Evolutionary conservation across 495 filamentous ascomycete species (phyloP), one percentile per base, ranked within the genome.

Genomic region (Tuber melanosporum): DNA sequence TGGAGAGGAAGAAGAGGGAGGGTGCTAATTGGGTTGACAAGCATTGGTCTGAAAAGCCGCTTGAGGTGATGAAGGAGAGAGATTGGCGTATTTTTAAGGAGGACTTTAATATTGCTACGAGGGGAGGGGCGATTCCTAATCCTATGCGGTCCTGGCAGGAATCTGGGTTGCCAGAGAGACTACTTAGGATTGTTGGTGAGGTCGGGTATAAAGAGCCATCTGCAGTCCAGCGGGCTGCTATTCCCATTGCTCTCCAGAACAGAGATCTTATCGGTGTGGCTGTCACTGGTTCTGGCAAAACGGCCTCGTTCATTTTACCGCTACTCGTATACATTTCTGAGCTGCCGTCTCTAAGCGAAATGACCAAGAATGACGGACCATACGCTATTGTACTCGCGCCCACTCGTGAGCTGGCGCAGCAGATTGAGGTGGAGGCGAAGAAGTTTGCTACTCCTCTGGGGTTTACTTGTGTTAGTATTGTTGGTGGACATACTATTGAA

Each of bases 41-140:
- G 86, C 96, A 99, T 85, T 99, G 96, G 96, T 96, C 93, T 71
- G 94, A 98, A 85, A 99, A 99, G 89, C 91, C 88, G 76, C 85
- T 99, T 81, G 93, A 95, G 22, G 92, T 95, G 81, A 99, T 99
- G 95, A 93, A 94, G 79, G 94, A 98, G 86, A 88, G 95, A 82
- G 95, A 99, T 84, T 99, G 96, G 96, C 92, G 95, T 83, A 98
- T 99, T 80, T 97, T 99, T 88, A 98, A 98, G 86, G 96, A 98
- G 85, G 95, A 99, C 83, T 98, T 97, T 87, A 97, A 97, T 81
- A 99, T 99, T 85, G 87, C 89, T 52, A 98, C 94, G 26, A 97
- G 97, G 84, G 91, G 89, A 44, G 95, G 95, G 47, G 89, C 89
- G 20, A 94, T 99, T 70, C 95, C 95, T 1, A 94, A 97, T 77